Conservation (phyloP, 495 filamentous ascomycete species). For the Echria macrotheca region DNA sequence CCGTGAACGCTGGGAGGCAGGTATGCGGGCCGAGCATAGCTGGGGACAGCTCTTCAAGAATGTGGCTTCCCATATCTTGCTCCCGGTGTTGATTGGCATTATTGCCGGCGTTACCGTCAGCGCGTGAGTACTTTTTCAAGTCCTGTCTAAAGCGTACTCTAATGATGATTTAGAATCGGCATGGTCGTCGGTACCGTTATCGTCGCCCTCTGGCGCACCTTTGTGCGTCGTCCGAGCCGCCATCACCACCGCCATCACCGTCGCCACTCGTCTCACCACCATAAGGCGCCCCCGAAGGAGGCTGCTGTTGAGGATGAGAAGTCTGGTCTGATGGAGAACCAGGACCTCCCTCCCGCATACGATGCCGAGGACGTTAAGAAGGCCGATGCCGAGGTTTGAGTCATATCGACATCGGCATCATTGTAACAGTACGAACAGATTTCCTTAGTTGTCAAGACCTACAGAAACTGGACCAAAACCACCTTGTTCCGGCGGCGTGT, state of each 20-base stretch:
- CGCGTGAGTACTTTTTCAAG: constrained; percentile 33
- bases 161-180: constrained; percentile 32
- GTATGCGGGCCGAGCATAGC: constrained; percentile 24
- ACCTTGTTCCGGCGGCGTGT: no score
- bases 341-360: constrained; percentile 40
- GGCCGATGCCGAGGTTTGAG: constrained; percentile 18
- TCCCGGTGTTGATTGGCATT: constrained; percentile 49
- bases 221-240: constrained; percentile 23
- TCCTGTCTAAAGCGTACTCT: background rate
- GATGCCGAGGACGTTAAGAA: constrained; percentile 18
- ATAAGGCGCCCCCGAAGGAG: constrained; percentile 27
- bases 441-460: background rate
- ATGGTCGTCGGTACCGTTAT: constrained; percentile 46
- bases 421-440: background rate
- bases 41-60: constrained; percentile 41
- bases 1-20: background rate
- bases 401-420: no score
- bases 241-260: constrained; percentile 18
- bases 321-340: constrained; percentile 10
- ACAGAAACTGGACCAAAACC: background rate
- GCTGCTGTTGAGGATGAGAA: constrained; percentile 25
- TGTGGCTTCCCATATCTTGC: constrained; percentile 43
- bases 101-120: constrained; percentile 48
- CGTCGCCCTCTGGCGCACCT: constrained; percentile 41
- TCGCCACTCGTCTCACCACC: constrained; percentile 21